Evolutionary conservation across 352 stramenopile species (phyloP).

Genomic region (Phytophthora quininea): DNA sequence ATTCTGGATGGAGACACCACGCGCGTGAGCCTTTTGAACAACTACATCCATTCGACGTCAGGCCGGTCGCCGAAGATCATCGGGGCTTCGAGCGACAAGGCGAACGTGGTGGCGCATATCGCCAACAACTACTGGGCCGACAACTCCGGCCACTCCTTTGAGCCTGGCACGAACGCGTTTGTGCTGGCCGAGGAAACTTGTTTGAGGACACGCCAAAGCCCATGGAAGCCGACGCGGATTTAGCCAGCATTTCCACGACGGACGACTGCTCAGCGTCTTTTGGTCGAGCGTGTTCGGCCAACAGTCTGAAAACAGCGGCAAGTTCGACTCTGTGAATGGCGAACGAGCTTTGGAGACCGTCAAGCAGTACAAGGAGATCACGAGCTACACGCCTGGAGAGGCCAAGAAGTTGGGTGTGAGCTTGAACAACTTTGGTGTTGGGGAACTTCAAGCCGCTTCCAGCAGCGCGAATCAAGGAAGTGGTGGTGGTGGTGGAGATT

Average conservation of each 20-base stretch:
- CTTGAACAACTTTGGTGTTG: conserved; percentile 28
- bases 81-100: conserved; percentile 9
- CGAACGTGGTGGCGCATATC: conserved; percentile 38
- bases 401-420: conserved; percentile 12
- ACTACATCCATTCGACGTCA: conserved; percentile 46
- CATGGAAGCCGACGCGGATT: conserved; percentile 8
- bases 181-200: conserved; percentile 49
- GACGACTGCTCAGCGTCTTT: conserved; percentile 18
- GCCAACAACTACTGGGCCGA: conserved; percentile 52
- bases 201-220: conserved; percentile 35
- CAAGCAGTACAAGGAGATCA: conserved; percentile 27
- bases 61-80: conserved; percentile 38
- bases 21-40: conserved; percentile 38
- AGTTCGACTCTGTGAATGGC: conserved; percentile 21
- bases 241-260: conserved; percentile 11
- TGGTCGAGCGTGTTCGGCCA: conserved; percentile 15
- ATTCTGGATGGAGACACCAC: conserved; percentile 29
- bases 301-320: conserved; percentile 16
- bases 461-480: background rate
- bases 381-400: conserved; percentile 13
- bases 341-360: conserved; percentile 8
- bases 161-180: conserved; percentile 15
- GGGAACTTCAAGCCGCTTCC: background rate
- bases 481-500: background rate
- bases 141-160: conserved; percentile 49